These are phyloP conservation scores for Bassia scoparia DNA, from an alignment of 148 eudicot genomes.

Conservation along the genomic window DNA sequence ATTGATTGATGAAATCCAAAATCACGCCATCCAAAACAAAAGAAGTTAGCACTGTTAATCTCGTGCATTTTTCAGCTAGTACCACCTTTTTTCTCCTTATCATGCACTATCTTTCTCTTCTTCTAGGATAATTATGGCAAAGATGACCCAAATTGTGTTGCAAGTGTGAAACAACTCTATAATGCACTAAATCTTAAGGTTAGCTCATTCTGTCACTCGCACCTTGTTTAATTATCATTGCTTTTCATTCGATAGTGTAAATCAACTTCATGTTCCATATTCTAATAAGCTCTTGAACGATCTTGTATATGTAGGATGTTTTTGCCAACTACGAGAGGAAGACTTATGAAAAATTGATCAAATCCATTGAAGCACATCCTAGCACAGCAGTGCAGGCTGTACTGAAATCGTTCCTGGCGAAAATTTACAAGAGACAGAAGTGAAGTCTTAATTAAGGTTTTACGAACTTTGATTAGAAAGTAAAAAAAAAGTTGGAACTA, in stretches of 20 bases:
- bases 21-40: too few species aligned
- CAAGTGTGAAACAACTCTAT: constrained; percentile 77
- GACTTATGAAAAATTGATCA: constrained; percentile 56
- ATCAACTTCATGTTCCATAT: neutral
- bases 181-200: constrained; percentile 68
- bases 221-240: too few species aligned
- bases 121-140: constrained; percentile 90
- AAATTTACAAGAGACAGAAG: constrained; percentile 91
- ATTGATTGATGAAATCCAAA: too few species aligned
- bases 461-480: neutral
- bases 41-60: neutral
- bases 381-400: constrained; percentile 82
- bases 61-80: neutral
- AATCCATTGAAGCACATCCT: constrained; percentile 71
- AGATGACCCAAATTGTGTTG: constrained; percentile 57
- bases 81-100: constrained; percentile 5
- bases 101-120: too few species aligned
- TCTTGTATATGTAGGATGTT: constrained; percentile 44
- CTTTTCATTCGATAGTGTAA: too few species aligned
- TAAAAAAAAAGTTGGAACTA: too few species aligned
- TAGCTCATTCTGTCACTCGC: neutral
- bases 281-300: neutral
- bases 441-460: constrained; percentile 23
- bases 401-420: constrained; percentile 75
- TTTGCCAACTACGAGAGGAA: constrained; percentile 68